Conservation (phyloP, 345 rosid species). For the Bruguiera parviflora region DNA sequence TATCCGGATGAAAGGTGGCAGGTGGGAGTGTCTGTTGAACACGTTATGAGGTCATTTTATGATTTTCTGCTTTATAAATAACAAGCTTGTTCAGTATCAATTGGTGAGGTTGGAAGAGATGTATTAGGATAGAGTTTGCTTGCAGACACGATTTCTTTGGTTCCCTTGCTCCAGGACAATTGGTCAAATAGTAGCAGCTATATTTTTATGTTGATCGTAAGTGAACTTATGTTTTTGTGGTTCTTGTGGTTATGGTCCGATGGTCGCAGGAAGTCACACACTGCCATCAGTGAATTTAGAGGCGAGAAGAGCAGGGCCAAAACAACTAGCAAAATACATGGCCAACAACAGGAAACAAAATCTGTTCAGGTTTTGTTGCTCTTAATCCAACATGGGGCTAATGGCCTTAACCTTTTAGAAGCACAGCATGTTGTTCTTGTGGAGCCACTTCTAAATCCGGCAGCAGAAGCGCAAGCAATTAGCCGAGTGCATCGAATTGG, state of each 20-base stretch:
- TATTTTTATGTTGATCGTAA: not conserved
- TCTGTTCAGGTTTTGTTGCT: slow-evolving; percentile 72
- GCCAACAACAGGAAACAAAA: slow-evolving; percentile 29
- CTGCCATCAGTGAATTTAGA: slow-evolving; percentile 74
- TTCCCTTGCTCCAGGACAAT: no score
- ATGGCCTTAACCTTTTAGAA: slow-evolving; percentile 93
- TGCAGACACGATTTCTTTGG: no score
- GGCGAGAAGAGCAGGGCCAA: slow-evolving; percentile 37
- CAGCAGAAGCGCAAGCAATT: slow-evolving; percentile 95
- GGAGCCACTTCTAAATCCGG: slow-evolving; percentile 93
- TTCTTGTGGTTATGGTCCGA: slow-evolving; percentile 17
- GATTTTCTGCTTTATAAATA: no score
- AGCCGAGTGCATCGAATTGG: slow-evolving; percentile 93
- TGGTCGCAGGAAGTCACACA: slow-evolving; percentile 68
- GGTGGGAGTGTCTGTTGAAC: slow-evolving; percentile 40
- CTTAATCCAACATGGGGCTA: slow-evolving; percentile 91
- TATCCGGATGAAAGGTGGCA: slow-evolving; percentile 92
- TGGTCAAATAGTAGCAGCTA: no score
- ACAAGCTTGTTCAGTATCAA: no score
- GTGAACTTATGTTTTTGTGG: slow-evolving; percentile 1
- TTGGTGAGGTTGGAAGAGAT: no score
- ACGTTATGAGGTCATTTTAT: not conserved
- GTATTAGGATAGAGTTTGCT: no score
- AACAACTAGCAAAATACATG: slow-evolving; percentile 19
- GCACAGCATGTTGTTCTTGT: slow-evolving; percentile 93